Evolutionary conservation across 192 early-diverging fungal genomes (phyloP).

Genomic region (Podila verticillata): DNA sequence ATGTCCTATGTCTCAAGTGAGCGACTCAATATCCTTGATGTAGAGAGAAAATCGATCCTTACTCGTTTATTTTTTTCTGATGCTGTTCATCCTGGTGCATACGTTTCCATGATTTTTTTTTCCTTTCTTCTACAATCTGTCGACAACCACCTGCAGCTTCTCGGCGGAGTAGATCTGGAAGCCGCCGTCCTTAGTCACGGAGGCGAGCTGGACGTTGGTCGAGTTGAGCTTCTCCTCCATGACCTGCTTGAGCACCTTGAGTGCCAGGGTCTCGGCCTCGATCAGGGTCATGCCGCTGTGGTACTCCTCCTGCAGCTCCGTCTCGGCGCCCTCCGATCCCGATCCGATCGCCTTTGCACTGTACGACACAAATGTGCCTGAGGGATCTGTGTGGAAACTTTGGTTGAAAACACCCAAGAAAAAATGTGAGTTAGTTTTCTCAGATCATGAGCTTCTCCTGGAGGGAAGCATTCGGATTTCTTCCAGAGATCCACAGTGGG

Average conservation of each 20-base stretch:
- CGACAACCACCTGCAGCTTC: constrained; percentile 83
- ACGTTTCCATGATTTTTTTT: neutral
- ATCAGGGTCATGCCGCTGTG: constrained; percentile 86
- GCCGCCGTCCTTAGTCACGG: constrained; percentile 80
- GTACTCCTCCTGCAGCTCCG: constrained; percentile 97
- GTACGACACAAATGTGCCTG: constrained; percentile 95
- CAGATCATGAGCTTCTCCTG: neutral
- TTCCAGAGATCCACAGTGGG: neutral
- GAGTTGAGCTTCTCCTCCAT: constrained; percentile 99
- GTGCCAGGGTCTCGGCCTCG: constrained; percentile 88
- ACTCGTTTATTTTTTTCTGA: too few relatives aligned
- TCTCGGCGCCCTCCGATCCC: constrained; percentile 98
- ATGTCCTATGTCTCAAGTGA: neutral
- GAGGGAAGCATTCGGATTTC: neutral
- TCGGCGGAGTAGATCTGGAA: constrained; percentile 85
- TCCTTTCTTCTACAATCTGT: constrained; percentile 64
- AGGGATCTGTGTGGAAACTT: constrained; percentile 96
- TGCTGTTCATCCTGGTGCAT: neutral
- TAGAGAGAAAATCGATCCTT: too few relatives aligned
- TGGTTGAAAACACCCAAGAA: neutral
- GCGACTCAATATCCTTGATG: too few relatives aligned
- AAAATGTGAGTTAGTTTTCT: neutral
- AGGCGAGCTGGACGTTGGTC: constrained; percentile 94
- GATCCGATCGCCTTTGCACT: constrained; percentile 99
- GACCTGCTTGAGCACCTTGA: constrained; percentile 98